Conservation (phyloP, 2,329 filamentous ascomycete genomes). For the Exserohilum rostratum region DNA sequence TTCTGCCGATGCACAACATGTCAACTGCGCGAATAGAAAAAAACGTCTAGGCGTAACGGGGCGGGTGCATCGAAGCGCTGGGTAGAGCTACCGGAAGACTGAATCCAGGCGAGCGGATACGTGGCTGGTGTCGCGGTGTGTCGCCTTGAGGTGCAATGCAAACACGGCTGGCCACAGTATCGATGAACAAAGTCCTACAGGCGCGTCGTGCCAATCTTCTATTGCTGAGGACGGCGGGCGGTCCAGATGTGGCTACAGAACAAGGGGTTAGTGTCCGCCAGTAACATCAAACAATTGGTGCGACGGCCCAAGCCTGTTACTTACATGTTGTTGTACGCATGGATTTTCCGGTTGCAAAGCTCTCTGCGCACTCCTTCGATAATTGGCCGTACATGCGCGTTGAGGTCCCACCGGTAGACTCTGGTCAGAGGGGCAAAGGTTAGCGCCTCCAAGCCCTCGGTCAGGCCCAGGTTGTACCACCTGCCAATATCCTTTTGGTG, state of each 20-base stretch:
- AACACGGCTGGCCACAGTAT: conserved; percentile 17
- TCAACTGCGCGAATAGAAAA: neutral
- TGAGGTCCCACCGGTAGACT: conserved; percentile 64
- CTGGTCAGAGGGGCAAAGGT: conserved; percentile 75
- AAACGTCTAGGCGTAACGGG: conserved; percentile 9
- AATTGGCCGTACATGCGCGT: conserved; percentile 67
- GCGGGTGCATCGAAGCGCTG: conserved; percentile 8
- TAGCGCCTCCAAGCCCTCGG: conserved; percentile 73
- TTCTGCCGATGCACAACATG: conserved; percentile 10
- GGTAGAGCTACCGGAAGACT: neutral
- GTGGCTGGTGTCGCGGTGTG: conserved; percentile 11
- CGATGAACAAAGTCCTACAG: conserved; percentile 21
- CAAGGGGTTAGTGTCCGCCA: conserved; percentile 37
- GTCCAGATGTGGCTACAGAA: conserved; percentile 55
- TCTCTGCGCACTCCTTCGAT: conserved; percentile 69
- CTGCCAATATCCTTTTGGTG: conserved; percentile 72
- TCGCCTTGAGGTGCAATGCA: conserved; percentile 17
- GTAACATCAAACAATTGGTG: conserved; percentile 35
- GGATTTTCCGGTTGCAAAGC: conserved; percentile 70
- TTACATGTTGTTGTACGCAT: conserved; percentile 79
- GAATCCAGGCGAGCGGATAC: conserved; percentile 10
- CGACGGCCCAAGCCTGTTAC: conserved; percentile 47
- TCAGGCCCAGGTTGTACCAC: conserved; percentile 84
- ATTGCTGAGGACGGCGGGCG: conserved; percentile 53
- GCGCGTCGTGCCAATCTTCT: conserved; percentile 20